Conservation (phyloP, 257 asterid species). For the Parsonsia alboflavescens region DNA sequence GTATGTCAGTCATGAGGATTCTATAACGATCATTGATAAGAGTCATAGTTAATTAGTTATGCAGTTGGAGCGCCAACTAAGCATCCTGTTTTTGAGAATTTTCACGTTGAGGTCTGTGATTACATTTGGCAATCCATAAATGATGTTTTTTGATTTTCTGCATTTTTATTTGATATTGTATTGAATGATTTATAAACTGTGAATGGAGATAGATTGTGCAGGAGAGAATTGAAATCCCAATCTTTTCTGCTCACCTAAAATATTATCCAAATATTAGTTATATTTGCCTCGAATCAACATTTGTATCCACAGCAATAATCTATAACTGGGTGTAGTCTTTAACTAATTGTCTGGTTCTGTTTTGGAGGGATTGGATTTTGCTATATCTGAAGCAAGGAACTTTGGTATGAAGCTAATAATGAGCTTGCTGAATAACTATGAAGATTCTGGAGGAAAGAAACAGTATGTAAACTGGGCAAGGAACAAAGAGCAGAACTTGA, state of each 20-base stretch:
- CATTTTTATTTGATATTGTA: not conserved
- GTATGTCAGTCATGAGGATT: slow-evolving; percentile 51
- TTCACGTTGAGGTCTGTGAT: slow-evolving; percentile 58
- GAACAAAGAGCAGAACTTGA: slow-evolving; percentile 29
- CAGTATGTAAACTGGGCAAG: slow-evolving; percentile 74
- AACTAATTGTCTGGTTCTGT: not conserved
- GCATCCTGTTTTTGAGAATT: slow-evolving; percentile 65
- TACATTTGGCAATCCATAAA: not conserved
- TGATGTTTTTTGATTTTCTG: no score
- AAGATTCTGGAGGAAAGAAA: slow-evolving; percentile 50
- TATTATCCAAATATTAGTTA: not conserved
- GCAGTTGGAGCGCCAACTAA: slow-evolving; percentile 62
- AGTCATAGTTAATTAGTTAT: slow-evolving; percentile 30
- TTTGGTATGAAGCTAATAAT: slow-evolving; percentile 54
- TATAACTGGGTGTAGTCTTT: no score
- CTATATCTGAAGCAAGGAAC: slow-evolving; percentile 51
- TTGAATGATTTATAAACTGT: not conserved
- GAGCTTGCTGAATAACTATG: slow-evolving; percentile 55
- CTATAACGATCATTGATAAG: slow-evolving; percentile 42
- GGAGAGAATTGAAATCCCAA: not conserved
- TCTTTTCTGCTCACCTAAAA: not conserved
- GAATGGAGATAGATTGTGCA: not conserved
- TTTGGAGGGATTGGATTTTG: slow-evolving; percentile 62
- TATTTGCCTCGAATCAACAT: not conserved
- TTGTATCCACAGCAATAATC: not conserved